Percentiles rank a stretch among this genome's conserved stretches.
phyloP scores from a whole-genome alignment of 148 eudicot species.

The Diospyros lotus region DNA sequence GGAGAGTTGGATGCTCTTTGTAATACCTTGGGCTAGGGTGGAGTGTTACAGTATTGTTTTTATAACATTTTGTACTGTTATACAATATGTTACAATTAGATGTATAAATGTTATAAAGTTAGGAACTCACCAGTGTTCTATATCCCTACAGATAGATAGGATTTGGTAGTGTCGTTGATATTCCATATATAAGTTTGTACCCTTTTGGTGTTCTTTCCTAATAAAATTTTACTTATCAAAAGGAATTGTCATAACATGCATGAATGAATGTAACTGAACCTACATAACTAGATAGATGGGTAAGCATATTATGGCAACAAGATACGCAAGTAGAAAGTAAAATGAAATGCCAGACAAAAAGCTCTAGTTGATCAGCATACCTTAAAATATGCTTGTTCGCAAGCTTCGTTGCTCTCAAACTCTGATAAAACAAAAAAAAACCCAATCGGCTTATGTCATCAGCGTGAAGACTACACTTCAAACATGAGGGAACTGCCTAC shows the following conservation, averaged over 20 bases:
- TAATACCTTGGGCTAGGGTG: no score
- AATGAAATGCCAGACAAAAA: background rate
- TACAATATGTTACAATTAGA: no score
- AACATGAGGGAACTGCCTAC: background rate
- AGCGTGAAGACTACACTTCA: background rate
- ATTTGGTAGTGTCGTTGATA: background rate
- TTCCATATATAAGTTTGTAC: background rate
- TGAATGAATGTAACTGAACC: background rate
- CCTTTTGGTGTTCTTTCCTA: background rate
- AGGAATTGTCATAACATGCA: background rate
- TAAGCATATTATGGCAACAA: background rate
- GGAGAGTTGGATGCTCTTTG: no score
- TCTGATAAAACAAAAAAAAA: slow-evolving; percentile 40
- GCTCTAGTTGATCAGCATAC: slow-evolving; percentile 28
- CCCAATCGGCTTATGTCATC: background rate
- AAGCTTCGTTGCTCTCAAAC: slow-evolving; percentile 72
- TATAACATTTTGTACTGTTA: no score
- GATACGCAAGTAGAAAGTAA: background rate
- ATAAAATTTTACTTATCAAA: background rate
- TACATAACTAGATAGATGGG: background rate
- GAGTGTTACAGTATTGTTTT: no score
- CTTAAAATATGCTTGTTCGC: slow-evolving; percentile 91
- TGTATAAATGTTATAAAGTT: no score
- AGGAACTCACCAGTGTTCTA: no score
- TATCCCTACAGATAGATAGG: no score